These are phyloP conservation scores for Fusarium sp. DNA, from an alignment of 2,329 filamentous ascomycete genomes.

Conservation along the genomic window DNA sequence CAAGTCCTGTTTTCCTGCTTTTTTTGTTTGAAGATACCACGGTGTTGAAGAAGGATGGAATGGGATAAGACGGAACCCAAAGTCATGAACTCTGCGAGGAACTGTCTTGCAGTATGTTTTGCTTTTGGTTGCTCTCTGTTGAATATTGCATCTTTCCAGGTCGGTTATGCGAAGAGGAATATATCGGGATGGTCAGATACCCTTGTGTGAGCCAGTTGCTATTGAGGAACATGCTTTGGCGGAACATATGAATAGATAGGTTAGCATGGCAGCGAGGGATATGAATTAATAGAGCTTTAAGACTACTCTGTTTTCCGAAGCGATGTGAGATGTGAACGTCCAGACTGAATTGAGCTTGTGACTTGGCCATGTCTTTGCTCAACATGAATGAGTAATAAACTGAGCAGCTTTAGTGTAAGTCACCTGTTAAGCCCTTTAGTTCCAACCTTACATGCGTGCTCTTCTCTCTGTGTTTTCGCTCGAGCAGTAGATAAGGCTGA, in stretches of 20 bases:
- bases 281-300: conserved; percentile 42
- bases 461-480: too few species aligned
- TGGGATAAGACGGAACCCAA: conserved; percentile 33
- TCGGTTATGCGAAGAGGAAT: conserved; percentile 33
- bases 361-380: too few species aligned
- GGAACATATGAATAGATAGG: conserved; percentile 37
- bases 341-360: background rate
- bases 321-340: conserved; percentile 4
- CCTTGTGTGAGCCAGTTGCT: conserved; percentile 32
- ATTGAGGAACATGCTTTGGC: conserved; percentile 18
- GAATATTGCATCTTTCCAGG: conserved; percentile 40
- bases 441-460: too few species aligned
- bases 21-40: conserved; percentile 51
- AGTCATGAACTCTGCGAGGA: conserved; percentile 23
- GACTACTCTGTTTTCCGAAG: background rate
- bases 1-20: conserved; percentile 29
- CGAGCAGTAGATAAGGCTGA: too few species aligned
- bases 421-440: too few species aligned
- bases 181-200: conserved; percentile 45
- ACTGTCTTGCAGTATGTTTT: conserved; percentile 31
- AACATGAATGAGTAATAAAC: too few species aligned
- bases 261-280: conserved; percentile 15
- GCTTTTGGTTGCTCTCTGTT: conserved; percentile 28
- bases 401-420: too few species aligned
- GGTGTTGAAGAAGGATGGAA: conserved; percentile 47